Percentiles rank a stretch among this genome's conserved stretches.
Conservation (phyloP, 2,329 filamentous ascomycete species). For the Colletotrichum horii region DNA sequence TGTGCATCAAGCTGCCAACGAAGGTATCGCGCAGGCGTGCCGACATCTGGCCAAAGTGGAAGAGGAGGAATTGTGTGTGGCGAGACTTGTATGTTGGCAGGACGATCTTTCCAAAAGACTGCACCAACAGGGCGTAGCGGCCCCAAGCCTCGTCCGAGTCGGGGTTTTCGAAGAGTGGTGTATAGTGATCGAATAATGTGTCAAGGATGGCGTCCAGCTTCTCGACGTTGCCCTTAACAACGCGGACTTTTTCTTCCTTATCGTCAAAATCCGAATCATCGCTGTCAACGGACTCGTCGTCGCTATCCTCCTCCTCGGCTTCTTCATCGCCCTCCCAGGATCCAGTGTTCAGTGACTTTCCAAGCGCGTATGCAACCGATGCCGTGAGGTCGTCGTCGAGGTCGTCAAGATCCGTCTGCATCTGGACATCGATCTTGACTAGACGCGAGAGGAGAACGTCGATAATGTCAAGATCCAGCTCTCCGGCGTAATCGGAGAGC, state of each 20-base stretch:
- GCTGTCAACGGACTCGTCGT: slow-evolving; percentile 73
- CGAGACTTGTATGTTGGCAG: slow-evolving; percentile 90
- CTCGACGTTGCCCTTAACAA: slow-evolving; percentile 80
- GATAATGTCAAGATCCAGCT: slow-evolving; percentile 80
- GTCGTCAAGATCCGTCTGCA: slow-evolving; percentile 92
- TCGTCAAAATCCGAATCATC: slow-evolving; percentile 72
- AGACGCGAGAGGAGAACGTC: slow-evolving; percentile 84
- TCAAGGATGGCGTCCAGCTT: slow-evolving; percentile 94
- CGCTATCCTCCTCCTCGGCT: slow-evolving; percentile 67
- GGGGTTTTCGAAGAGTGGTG: slow-evolving; percentile 72
- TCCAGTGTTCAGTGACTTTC: slow-evolving; percentile 40
- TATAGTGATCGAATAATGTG: slow-evolving; percentile 84
- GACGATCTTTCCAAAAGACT: slow-evolving; percentile 87
- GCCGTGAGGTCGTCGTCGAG: slow-evolving; percentile 87
- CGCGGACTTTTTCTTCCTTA: slow-evolving; percentile 67
- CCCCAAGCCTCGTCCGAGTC: slow-evolving; percentile 72
- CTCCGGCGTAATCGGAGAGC: slow-evolving; percentile 78
- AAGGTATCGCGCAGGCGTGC: slow-evolving; percentile 82
- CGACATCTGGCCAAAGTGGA: slow-evolving; percentile 90
- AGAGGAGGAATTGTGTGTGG: slow-evolving; percentile 93
- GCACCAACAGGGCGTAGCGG: slow-evolving; percentile 78
- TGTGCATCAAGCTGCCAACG: slow-evolving; percentile 75
- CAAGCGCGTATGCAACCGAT: slow-evolving; percentile 64
- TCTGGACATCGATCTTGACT: slow-evolving; percentile 93
- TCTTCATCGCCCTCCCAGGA: slow-evolving; percentile 58